Conservation (phyloP, 768 basidiomycete species). For the Podaxis sp. region DNA sequence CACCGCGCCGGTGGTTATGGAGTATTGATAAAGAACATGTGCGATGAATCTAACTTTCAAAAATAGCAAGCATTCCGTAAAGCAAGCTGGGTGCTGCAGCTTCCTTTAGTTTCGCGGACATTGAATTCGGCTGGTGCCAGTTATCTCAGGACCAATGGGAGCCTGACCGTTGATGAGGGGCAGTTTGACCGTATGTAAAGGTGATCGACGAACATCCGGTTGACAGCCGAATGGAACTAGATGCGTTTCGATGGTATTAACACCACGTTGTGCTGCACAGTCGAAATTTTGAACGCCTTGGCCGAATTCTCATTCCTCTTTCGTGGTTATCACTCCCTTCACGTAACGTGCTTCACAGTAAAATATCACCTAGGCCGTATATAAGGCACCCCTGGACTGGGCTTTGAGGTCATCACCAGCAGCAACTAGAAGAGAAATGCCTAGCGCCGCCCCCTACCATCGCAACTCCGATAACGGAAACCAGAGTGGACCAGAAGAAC, state of each 20-base stretch:
- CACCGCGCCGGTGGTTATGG: slow-evolving; percentile 1
- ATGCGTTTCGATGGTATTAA: slow-evolving; percentile 13
- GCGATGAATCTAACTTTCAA: neutral
- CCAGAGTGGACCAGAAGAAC: neutral
- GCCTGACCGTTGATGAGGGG: slow-evolving; percentile 6
- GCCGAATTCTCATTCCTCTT: neutral
- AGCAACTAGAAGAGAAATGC: slow-evolving; percentile 3
- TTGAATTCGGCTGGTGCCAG: slow-evolving; percentile 15
- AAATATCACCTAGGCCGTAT: neutral
- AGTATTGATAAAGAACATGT: slow-evolving; percentile 1
- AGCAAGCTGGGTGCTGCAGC: neutral
- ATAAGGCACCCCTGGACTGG: neutral
- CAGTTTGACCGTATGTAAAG: slow-evolving; percentile 13
- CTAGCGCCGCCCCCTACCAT: neutral
- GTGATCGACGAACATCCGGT: slow-evolving; percentile 11
- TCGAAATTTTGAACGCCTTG: slow-evolving; percentile 13
- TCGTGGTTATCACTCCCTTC: slow-evolving; percentile 12
- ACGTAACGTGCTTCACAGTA: neutral
- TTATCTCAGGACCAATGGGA: slow-evolving; percentile 12
- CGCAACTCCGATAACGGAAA: slow-evolving; percentile 11
- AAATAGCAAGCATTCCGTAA: slow-evolving; percentile 12
- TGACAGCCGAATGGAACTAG: slow-evolving; percentile 14
- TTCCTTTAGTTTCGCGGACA: slow-evolving; percentile 14
- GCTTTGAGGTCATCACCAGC: neutral
- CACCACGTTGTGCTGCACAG: slow-evolving; percentile 17